Percentiles rank a stretch among this genome's conserved stretches.
Conservation (phyloP, 192 early-diverging fungal genomes). For the Backusella westeae region DNA sequence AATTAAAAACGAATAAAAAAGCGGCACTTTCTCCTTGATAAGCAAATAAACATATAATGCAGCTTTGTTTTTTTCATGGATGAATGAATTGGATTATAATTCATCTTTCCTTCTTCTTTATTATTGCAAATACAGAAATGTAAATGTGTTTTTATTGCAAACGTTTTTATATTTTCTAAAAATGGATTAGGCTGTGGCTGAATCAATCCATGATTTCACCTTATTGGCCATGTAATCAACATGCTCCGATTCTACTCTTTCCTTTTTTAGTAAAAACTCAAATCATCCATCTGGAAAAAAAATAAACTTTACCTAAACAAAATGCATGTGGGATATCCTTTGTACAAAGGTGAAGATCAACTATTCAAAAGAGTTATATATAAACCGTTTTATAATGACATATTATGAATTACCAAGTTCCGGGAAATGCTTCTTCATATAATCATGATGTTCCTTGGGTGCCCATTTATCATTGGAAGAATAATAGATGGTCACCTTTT, state of each 20-base stretch:
- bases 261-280: not conserved
- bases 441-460: constrained; percentile 62
- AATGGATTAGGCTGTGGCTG: not conserved
- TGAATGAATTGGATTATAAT: no score
- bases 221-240: constrained; percentile 24
- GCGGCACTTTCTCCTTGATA: no score
- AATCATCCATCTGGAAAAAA: constrained; percentile 26
- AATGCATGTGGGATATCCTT: constrained; percentile 80
- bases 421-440: constrained; percentile 66
- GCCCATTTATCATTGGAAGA: constrained; percentile 76
- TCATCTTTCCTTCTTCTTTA: no score
- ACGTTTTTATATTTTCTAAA: not conserved
- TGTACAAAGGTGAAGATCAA: constrained; percentile 60
- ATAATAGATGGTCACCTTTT: constrained; percentile 80
- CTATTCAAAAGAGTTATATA: not conserved
- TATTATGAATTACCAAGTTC: constrained; percentile 40
- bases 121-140: no score
- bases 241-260: constrained; percentile 14
- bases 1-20: no score
- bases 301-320: constrained; percentile 51
- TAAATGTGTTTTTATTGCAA: no score
- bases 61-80: no score
- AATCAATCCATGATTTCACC: constrained; percentile 20
- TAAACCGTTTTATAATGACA: not conserved
- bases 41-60: no score